Base-by-base conservation (phyloP, 2,329 filamentous ascomycete genomes). In the Epichloe typhina region DNA sequence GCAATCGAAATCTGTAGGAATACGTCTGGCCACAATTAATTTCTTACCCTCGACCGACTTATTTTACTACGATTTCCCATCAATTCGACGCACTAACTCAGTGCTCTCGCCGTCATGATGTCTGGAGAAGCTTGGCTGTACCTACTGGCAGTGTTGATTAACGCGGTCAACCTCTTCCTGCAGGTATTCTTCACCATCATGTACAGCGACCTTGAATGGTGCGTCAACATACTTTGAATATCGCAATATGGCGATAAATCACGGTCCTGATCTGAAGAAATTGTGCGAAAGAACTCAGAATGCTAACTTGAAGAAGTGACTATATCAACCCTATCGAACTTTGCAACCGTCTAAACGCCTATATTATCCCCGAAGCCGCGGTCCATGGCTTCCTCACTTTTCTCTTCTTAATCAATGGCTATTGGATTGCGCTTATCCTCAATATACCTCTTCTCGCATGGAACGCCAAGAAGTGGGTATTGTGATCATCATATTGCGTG, bases 131-230 rank as follows among this genome's bases (percentile, higher is more conserved):
- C 90, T 69, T 96, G 93, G 93, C 77, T 98, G 69, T 98, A 94
- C 76, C 83, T 98, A 64, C 79, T 98, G 72, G 84, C 91, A 73
- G 94, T 98, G 71, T 80, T 98, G 69, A 94, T 98, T 77, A 98
- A 98, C 76, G 93, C 93, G 75, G 90, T 98, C 82, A 98, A 98
- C 78, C 81, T 98, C 66, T 98, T 98, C 73, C 80, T 98, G 52
- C 94, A 98, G 76, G 93, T 98, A 63, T 98, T 98, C 80, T 98
- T 98, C 76, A 98, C 93, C 53, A 98, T 98, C 67, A 98, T 98
- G 94, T 98, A 97, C 75, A 95, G 88, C 72, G 93, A 98, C 79
- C 74, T 98, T 64, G 93, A 98, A 85, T 98, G 93, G 90, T 95
- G 75, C 65, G 87, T 77, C 33, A 13, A 17, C 19, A 38, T 31